Evolutionary conservation across 2,329 filamentous ascomycete species (phyloP), one percentile per base, ranked within the genome.

Genomic region (Aspergillus neoniger): DNA sequence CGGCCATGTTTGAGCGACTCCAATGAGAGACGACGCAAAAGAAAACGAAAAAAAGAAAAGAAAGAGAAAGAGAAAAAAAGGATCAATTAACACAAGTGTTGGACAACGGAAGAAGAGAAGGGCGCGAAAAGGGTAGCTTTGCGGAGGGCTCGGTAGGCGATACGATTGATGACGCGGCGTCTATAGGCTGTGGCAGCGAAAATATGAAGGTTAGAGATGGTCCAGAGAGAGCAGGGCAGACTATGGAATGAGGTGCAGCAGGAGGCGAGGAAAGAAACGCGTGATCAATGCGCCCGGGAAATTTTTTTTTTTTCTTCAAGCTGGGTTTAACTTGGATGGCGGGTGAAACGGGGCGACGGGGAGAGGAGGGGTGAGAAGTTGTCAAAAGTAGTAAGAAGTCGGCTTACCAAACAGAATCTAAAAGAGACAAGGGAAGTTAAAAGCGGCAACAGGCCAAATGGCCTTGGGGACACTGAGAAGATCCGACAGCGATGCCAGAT

Each of bases 1-100:
- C 88, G 78, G 88, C 88, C 88, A 91, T 91, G 76, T 77, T 80
- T 78, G 77, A 73, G 72, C 61, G 72, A 72, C 72, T 77, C 65
- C 72, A 69, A 68, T 60, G 67, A 69, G 61, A 64, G 64, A 67
- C 60, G 62, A 54, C 65, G 66, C 68, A 67, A 66, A 67, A 58
- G 67, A 66, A 63, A 65, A 65, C 58, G 57, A 62, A 61, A 65
- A 51, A 32, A 58, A 44, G 65, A 66, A 63, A 57, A 47, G 41
- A 59, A 32, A 48, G 25, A 39, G 58, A 67, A 69, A 39, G 57
- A 67, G 68, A 67, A 67, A 64, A 64, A 63, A 63, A 59, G 63
- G 61, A 57, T 50, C 58, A 59, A 59, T 61, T 65, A 67, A 67
- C 58, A 67, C 65, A 63, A 54, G 63, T 61, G 65, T 62, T 44